Evolutionary conservation across 371 early-diverging fungal species (phyloP).

Genomic region (Coemansia sp.): DNA sequence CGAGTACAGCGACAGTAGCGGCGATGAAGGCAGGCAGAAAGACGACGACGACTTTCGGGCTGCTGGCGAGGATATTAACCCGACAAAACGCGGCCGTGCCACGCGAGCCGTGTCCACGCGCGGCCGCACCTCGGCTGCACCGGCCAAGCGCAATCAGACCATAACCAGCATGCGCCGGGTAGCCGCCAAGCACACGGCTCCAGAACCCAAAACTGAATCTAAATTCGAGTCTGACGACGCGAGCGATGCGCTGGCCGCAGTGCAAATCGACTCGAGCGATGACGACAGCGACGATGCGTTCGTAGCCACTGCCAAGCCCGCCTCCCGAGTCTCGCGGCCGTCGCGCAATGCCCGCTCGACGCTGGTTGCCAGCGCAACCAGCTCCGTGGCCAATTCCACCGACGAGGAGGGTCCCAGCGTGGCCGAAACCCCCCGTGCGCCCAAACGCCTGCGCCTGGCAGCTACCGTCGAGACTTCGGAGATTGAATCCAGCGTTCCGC

Average conservation of each 20-base stretch:
- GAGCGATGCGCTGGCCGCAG: neutral
- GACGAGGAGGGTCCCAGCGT: conserved; percentile 11
- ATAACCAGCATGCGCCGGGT: neutral
- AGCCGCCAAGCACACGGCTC: too few species aligned
- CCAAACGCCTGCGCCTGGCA: neutral
- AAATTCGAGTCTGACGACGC: neutral
- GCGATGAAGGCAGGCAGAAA: neutral
- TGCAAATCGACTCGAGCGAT: neutral
- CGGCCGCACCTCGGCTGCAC: neutral
- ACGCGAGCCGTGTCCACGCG: neutral
- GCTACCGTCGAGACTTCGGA: neutral
- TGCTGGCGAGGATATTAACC: neutral
- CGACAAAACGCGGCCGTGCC: neutral
- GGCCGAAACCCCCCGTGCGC: conserved; percentile 7
- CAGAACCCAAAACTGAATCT: too few species aligned
- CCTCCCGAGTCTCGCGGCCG: conserved; percentile 19
- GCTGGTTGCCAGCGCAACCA: conserved; percentile 3
- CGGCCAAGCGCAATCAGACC: neutral
- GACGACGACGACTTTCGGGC: conserved; percentile 11
- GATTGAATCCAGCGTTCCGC: neutral
- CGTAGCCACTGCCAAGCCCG: neutral
- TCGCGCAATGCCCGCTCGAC: conserved; percentile 39
- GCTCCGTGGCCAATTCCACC: conserved; percentile 5
- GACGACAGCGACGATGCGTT: neutral
- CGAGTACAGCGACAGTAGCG: neutral